A percentile compares a stretch with the other conserved stretches of the same genome.
Conservation (phyloP, 75 land plant genomes). For the Pinus taeda region DNA sequence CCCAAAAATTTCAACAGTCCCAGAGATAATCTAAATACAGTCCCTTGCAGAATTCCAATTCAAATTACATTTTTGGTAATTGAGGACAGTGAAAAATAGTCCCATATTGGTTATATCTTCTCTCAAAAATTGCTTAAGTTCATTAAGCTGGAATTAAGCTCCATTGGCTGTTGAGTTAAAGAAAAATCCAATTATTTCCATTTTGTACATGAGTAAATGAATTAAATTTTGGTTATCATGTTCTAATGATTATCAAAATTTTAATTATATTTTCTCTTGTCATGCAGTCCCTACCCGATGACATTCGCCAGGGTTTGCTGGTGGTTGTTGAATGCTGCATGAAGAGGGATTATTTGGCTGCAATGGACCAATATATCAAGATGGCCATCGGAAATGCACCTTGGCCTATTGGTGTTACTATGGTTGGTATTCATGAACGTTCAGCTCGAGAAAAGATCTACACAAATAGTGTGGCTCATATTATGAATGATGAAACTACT, state of each 20-base stretch:
- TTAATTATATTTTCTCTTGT: neutral
- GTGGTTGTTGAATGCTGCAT: conserved; percentile 81
- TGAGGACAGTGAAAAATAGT: too few relatives aligned
- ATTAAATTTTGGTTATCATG: neutral
- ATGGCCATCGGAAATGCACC: conserved; percentile 99
- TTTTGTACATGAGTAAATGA: too few relatives aligned
- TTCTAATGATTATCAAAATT: neutral
- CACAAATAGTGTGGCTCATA: conserved; percentile 98
- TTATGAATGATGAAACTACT: conserved; percentile 99
- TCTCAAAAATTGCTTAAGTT: too few relatives aligned
- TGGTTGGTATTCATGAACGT: conserved; percentile 99
- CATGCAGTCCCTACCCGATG: conserved; percentile 83
- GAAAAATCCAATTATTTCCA: too few relatives aligned
- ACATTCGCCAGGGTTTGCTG: conserved; percentile 81
- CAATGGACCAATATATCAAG: conserved; percentile 98
- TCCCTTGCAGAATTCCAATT: too few relatives aligned
- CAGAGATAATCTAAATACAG: too few relatives aligned
- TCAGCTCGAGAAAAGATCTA: conserved; percentile 99
- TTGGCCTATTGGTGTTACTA: conserved; percentile 99
- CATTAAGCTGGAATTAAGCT: too few relatives aligned
- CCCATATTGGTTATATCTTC: too few relatives aligned
- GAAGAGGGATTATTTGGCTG: conserved; percentile 89
- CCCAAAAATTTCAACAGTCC: too few relatives aligned
- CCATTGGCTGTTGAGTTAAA: too few relatives aligned
- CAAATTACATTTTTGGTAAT: too few relatives aligned